A percentile compares a stretch with the other conserved stretches of the same genome.
Evolutionary conservation across 2,329 filamentous ascomycete genomes (phyloP).

Genomic region (Tothia fuscella): DNA sequence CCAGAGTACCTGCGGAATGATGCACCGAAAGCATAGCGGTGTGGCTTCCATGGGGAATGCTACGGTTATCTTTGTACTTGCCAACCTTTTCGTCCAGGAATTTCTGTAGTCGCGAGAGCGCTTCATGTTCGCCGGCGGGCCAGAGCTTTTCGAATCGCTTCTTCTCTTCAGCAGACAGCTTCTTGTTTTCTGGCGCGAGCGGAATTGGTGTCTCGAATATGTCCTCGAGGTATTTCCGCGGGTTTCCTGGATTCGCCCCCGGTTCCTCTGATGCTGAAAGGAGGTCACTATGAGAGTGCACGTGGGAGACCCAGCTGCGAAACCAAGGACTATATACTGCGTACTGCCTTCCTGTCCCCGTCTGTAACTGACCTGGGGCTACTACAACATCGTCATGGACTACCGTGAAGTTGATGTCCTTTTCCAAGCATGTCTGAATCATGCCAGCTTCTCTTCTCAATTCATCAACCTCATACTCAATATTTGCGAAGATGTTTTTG

Average conservation of each 20-base stretch:
- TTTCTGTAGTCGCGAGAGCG: conserved; percentile 26
- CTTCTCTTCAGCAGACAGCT: conserved; percentile 28
- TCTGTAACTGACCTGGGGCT: conserved; percentile 32
- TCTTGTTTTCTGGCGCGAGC: conserved; percentile 27
- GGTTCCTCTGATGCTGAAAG: conserved; percentile 32
- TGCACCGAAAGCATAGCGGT: conserved; percentile 57
- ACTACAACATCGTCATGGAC: conserved; percentile 40
- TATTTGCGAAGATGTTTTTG: conserved; percentile 37
- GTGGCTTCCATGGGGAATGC: conserved; percentile 29
- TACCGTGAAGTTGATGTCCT: conserved; percentile 37
- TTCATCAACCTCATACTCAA: conserved; percentile 35
- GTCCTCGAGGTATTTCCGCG: conserved; percentile 19
- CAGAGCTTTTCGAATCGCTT: conserved; percentile 31
- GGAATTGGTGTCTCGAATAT: conserved; percentile 25
- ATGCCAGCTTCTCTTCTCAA: conserved; percentile 34
- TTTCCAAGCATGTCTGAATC: conserved; percentile 23
- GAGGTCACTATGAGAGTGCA: conserved; percentile 31
- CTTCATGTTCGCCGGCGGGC: conserved; percentile 34
- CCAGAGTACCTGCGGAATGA: conserved; percentile 55
- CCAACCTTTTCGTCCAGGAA: conserved; percentile 31
- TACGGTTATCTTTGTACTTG: conserved; percentile 30
- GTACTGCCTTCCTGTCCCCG: conserved; percentile 32
- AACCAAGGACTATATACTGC: conserved; percentile 43
- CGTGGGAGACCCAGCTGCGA: conserved; percentile 32
- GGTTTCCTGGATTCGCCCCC: conserved; percentile 24